Evolutionary conservation across 2,329 filamentous ascomycete genomes (phyloP), one percentile per base, ranked within the genome.

Genomic region (Pleoardoris graminearum): DNA sequence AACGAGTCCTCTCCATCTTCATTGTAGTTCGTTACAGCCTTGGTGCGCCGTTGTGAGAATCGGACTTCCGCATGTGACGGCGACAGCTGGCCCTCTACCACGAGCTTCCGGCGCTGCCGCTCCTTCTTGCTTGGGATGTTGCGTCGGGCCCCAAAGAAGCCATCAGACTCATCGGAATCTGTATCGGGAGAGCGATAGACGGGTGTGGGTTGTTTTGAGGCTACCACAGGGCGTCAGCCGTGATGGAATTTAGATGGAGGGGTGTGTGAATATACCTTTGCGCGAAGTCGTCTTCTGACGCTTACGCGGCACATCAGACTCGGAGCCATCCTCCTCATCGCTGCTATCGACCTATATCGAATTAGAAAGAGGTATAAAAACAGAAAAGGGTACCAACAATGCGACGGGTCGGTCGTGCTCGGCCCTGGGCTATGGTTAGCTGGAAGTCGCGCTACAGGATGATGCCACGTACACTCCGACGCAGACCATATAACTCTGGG

Each of bases 401-500:
- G 62, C 83, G 83, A 65, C 84, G 83, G 54, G 79, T 79, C 57
- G 81, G 81, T 62, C 85, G 82, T 61, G 85, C 84, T 60, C 85
- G 83, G 70, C 82, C 79, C 80, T 82, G 58, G 29, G 50, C 47
- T 55, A 45, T 41, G 58, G 66, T 77, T 67, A 77, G 74, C 71
- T 53, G 30, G 48, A 45, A 53, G 43, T 39, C 33, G 33, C 23
- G 44, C 38, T 49, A 16, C 47, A 50, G 46, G 35, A 22, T 16
- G 52, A 54, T 58, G 50, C 36, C 53, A 76, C 88, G 58, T 86
- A 94, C 92, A 79, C 94, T 99, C 77, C 94, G 85, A 64, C 94
- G 86, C 62, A 99, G 81, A 42, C 94, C 94, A 78, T 97, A 99
- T 7, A 99, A 80, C 76, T 96, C 91, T 38, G 94, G 94, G 67